Evolutionary conservation across 345 rosid genomes (phyloP), one percentile per base, ranked within the genome.

Genomic region (Eucalyptus sp.): DNA sequence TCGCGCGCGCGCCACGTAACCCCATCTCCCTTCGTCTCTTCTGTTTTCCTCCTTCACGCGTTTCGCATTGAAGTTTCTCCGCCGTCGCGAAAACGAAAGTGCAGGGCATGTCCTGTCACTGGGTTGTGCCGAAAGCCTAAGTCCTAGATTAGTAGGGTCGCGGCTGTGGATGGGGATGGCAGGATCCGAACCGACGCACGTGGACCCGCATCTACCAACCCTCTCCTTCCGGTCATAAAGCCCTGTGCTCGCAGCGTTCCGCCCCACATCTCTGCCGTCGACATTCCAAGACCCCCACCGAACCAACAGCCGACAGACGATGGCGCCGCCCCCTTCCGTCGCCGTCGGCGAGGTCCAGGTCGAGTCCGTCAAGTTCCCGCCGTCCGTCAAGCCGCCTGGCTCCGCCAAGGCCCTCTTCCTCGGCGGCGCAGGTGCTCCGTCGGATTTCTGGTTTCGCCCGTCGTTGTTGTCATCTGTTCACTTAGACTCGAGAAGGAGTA

Each of bases 341-440:
- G 37, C 87, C 48, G 83, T 76, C 46, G 6, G 83, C 50, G 87
- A 87, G 41, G 31, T 89, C 56, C 87, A 86, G 81, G 91, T 96
- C 60, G 98, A 97, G 68, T 60, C 79, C 87, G 88, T 94, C 64
- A 87, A 92, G 1, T 97, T 97, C 90, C 91, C 95, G 52, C 93
- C 96, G 17, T 50, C 93, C 64, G 94, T 93, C 20, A 94, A 92
- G 60, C 98, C 99, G 48, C 98, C 98, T 6, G 97, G 94, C 68
- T 94, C 98, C 50, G 62, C 91, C 14, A 93, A 92, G 12, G 88
- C 92, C 7, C 92, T 90, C 83, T 95, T 97, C 95, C 99, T 97
- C 91, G 97, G 92, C 84, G 99, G 99, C 85, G 99, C 98, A 89
- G 99, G 99, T 90, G 37, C 46, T 90, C 89, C 64, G 76, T 88